These are phyloP conservation scores for Rhododendron ferrugineum DNA, from an alignment of 148 eudicot species.

Conservation along the genomic window DNA sequence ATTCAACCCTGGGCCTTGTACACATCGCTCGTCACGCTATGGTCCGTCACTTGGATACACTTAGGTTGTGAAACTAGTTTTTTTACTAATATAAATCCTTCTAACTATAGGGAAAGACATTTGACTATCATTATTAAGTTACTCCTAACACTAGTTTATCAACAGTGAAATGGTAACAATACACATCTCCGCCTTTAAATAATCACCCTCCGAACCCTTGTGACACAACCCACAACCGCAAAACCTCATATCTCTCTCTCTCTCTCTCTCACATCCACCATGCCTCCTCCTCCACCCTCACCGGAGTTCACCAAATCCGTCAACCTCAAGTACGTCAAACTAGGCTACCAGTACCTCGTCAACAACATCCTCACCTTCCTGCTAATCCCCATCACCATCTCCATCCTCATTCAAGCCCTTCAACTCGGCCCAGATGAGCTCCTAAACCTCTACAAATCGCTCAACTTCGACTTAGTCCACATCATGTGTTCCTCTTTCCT, in stretches of 20 bases:
- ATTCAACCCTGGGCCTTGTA: too few relatives aligned
- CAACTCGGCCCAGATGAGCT: slow-evolving; percentile 5
- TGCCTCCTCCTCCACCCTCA: background rate
- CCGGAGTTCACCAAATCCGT: slow-evolving; percentile 2
- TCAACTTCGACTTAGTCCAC: slow-evolving; percentile 6
- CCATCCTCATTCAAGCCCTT: background rate
- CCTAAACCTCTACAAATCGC: background rate
- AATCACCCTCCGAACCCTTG: background rate
- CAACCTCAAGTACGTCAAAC: slow-evolving; percentile 14
- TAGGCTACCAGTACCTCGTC: slow-evolving; percentile 17
- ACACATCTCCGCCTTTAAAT: background rate
- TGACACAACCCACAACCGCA: background rate
- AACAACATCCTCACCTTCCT: slow-evolving; percentile 13
- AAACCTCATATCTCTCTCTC: background rate
- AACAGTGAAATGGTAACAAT: background rate
- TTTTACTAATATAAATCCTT: too few relatives aligned
- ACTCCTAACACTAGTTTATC: background rate
- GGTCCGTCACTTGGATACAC: too few relatives aligned
- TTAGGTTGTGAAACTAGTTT: too few relatives aligned
- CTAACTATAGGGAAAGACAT: background rate
- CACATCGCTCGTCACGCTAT: too few relatives aligned
- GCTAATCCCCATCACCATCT: background rate
- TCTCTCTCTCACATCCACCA: background rate
- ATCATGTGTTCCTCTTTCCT: slow-evolving; percentile 5
- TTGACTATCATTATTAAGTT: too few relatives aligned